Evolutionary conservation across 1,284 basidiomycete genomes (phyloP).

Genomic region (Apiotrichum gracile): DNA sequence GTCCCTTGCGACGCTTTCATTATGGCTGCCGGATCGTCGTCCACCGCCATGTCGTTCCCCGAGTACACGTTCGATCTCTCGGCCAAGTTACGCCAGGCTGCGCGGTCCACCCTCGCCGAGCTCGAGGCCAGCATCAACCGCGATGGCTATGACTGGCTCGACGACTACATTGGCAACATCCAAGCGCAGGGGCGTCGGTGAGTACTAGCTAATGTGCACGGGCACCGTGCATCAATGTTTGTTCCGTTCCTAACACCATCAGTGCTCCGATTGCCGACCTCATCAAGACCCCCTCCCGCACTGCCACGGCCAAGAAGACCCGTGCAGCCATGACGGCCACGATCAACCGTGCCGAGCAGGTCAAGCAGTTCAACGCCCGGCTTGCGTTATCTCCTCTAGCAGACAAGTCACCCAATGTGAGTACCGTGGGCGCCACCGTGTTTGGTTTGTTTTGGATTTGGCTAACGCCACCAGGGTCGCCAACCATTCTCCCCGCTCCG

Average conservation of each 20-base stretch:
- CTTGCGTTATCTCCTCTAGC: slow-evolving; percentile 28
- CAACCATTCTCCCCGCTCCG: slow-evolving; percentile 33
- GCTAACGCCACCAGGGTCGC: slow-evolving; percentile 13
- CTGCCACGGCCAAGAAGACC: slow-evolving; percentile 45
- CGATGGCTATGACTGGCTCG: slow-evolving; percentile 44
- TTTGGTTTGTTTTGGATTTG: not conserved
- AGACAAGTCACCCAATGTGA: slow-evolving; percentile 19
- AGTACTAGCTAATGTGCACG: not conserved
- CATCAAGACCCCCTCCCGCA: slow-evolving; percentile 46
- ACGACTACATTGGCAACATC: slow-evolving; percentile 41
- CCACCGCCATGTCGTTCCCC: slow-evolving; percentile 19
- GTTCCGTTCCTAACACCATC: not conserved
- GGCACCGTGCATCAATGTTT: not conserved
- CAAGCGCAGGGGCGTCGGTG: slow-evolving; percentile 21
- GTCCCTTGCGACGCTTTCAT: not conserved
- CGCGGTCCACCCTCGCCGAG: slow-evolving; percentile 25
- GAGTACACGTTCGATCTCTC: slow-evolving; percentile 35
- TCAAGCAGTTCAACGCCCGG: slow-evolving; percentile 25
- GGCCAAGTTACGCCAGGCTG: slow-evolving; percentile 26
- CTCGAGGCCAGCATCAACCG: slow-evolving; percentile 37
- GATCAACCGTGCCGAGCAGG: slow-evolving; percentile 12
- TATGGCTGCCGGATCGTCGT: slow-evolving; percentile 3
- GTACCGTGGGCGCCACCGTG: not conserved
- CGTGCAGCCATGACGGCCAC: slow-evolving; percentile 32
- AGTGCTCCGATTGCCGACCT: slow-evolving; percentile 42